A percentile compares a stretch with the other conserved stretches of the same genome.
Conservation (phyloP, 345 rosid genomes). For the Durio zibethinus region DNA sequence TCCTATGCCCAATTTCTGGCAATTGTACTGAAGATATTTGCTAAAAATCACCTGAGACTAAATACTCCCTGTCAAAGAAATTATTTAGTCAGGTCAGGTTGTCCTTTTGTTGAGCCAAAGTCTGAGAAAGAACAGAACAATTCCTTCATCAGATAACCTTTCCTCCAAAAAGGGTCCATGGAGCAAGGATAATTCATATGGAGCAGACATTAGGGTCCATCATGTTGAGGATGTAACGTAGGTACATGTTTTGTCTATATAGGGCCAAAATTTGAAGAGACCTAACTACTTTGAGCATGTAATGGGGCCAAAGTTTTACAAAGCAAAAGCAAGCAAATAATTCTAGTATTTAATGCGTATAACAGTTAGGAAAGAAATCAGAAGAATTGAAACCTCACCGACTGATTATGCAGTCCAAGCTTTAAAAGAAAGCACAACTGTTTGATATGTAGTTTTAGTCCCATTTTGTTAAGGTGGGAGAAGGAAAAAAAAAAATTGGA, state of each 20-base stretch:
- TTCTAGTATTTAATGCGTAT: neutral
- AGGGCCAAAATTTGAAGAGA: neutral
- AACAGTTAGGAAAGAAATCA: neutral
- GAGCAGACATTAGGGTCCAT: neutral
- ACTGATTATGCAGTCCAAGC: neutral
- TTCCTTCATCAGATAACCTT: neutral
- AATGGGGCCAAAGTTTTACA: neutral
- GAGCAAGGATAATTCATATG: neutral
- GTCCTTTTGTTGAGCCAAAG: neutral
- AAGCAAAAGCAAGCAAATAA: neutral
- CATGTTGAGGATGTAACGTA: neutral
- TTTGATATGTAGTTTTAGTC: neutral
- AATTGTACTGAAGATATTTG: neutral
- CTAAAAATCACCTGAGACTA: neutral
- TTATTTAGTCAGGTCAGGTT: neutral
- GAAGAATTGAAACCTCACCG: neutral
- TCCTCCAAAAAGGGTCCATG: neutral
- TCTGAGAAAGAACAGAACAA: neutral
- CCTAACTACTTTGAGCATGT: constrained; percentile 1
- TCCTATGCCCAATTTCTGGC: neutral
- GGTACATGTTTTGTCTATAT: neutral
- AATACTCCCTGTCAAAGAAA: neutral
- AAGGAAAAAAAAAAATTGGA: neutral
- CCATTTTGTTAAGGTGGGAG: neutral
- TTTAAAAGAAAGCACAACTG: neutral